Percentiles rank a stretch among this genome's conserved stretches.
Conservation (phyloP, 163 green algal genomes). For the Coccomyxa subellipsoidea region DNA sequence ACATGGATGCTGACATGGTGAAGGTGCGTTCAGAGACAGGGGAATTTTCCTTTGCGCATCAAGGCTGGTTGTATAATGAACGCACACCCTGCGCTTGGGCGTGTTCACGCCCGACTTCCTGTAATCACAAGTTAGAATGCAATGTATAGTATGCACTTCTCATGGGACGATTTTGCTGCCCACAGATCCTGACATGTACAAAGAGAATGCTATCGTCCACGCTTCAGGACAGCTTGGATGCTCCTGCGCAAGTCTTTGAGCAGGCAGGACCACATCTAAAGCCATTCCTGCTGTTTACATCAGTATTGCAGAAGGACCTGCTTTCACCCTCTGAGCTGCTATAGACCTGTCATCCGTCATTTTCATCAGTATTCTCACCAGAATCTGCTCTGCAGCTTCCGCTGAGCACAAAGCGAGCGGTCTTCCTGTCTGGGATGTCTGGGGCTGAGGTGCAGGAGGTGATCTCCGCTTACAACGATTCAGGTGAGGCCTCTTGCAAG, state of each 20-base stretch:
- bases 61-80: no score
- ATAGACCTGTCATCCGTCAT: neutral
- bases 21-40: slow-evolving; percentile 40
- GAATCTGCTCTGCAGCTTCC: slow-evolving; percentile 20
- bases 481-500: slow-evolving; percentile 31
- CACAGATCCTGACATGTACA: neutral
- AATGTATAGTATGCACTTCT: no score
- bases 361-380: neutral
- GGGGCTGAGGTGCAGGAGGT: slow-evolving; percentile 56
- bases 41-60: no score
- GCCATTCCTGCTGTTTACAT: no score
- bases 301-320: no score
- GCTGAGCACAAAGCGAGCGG: slow-evolving; percentile 45
- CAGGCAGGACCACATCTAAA: neutral
- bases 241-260: neutral
- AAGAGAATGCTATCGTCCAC: neutral
- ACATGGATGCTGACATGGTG: slow-evolving; percentile 69
- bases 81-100: no score
- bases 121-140: no score
- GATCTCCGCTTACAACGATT: slow-evolving; percentile 51
- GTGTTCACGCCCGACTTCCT: no score
- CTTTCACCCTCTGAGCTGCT: no score
- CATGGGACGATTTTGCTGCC: no score
- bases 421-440: slow-evolving; percentile 66
- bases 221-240: neutral